Evolutionary conservation across 148 eudicot genomes (phyloP).

Genomic region (Persicaria tinctoria): DNA sequence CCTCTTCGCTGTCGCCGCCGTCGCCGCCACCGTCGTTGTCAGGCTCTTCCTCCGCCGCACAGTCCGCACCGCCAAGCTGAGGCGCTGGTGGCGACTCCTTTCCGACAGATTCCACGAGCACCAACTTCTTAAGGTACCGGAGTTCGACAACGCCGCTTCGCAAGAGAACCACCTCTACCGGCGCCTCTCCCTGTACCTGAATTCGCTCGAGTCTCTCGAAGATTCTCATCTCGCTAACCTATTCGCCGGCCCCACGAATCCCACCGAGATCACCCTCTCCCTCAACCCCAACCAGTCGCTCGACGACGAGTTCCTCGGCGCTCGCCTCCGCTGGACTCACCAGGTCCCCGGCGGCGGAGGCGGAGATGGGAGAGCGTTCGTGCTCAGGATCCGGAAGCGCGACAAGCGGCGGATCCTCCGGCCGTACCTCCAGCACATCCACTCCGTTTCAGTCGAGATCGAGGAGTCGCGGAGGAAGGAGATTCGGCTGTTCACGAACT

Average conservation of each 20-base stretch:
- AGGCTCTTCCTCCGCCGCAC: slow-evolving; percentile 26
- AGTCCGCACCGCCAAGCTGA: slow-evolving; percentile 18
- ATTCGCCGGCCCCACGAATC: slow-evolving; percentile 37
- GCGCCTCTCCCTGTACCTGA: slow-evolving; percentile 43
- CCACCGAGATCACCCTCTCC: slow-evolving; percentile 47
- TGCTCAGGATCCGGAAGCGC: slow-evolving; percentile 49
- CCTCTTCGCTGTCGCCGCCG: background rate
- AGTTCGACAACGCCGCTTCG: slow-evolving; percentile 41
- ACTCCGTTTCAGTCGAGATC: slow-evolving; percentile 51
- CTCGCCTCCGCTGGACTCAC: slow-evolving; percentile 51
- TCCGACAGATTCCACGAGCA: slow-evolving; percentile 55
- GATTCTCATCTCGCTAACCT: slow-evolving; percentile 72
- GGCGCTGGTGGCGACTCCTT: slow-evolving; percentile 22
- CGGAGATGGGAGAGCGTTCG: slow-evolving; percentile 17
- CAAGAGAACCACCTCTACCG: slow-evolving; percentile 64
- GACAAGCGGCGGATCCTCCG: slow-evolving; percentile 68
- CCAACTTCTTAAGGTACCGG: slow-evolving; percentile 61
- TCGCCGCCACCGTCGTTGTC: background rate
- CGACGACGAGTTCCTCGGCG: slow-evolving; percentile 60
- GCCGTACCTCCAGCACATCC: slow-evolving; percentile 72
- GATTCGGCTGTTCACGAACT: slow-evolving; percentile 32
- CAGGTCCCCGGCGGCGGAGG: slow-evolving; percentile 13
- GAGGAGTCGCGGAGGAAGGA: slow-evolving; percentile 29
- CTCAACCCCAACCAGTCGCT: slow-evolving; percentile 57
- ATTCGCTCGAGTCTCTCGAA: slow-evolving; percentile 56